Base-by-base conservation (phyloP, 441 rosid genomes). In the Populus trichocarpa region DNA sequence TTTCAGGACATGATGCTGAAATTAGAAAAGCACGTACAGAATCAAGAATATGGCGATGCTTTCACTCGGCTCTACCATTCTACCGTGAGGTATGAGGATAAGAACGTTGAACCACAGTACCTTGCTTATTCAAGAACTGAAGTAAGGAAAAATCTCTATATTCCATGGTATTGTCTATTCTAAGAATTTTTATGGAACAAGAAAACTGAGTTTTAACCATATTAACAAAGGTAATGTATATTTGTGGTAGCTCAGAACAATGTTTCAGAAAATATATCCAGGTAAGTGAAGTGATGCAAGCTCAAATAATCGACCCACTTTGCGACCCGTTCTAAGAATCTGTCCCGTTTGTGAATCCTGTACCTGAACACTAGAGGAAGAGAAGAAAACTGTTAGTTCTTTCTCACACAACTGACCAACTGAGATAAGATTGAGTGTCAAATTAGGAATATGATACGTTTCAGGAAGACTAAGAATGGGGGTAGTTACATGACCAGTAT, bases 161-260 rank as follows among this genome's bases (percentile, higher is more conserved):
- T 72, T 72, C 36, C 35, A 46, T 71, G 3, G 74, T 14, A 20
- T 16, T 59, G 16, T 23, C 26, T 13, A 46, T 65, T 0, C 61
- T 38, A 22, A 82, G 40, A 3, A 53, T 16, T 32, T 82, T 79
- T 14, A 72, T 75, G 2, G 30, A 0, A 11, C 5, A 2, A n/a
- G 75, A 76, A 40, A 72, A 77, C 22, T 59, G 40, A 7, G 57
- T 81, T 20, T 69, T 22, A 8, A 82, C 10, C 77, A 82, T 82
- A 5, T 6, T 26, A 20, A 42, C 36, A 57, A 78, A 75, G 0
- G 63, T 36, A 3, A 68, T 10, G 25, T 76, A 79, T 1, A 69
- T 28, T 23, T 75, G 18, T 16, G 67, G 66, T 10, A 78, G 13
- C 14, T 78, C 66, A 46, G 12, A 74, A 22, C n/a, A 25, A n/a